These are phyloP conservation scores for Linderina pennispora DNA, from an alignment of 192 early-diverging fungal genomes.

Conservation along the genomic window DNA sequence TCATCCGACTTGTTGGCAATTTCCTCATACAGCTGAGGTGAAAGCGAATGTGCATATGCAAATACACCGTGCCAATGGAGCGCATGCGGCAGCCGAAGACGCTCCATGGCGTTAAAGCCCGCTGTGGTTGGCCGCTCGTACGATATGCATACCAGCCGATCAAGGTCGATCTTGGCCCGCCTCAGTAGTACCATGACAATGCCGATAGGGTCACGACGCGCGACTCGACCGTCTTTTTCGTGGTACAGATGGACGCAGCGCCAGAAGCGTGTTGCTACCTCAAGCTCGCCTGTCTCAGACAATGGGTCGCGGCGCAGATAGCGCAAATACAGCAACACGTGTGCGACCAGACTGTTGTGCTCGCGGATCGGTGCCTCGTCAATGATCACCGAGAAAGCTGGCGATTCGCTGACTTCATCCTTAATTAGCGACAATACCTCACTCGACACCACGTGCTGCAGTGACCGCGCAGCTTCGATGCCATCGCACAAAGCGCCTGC, in stretches of 20 bases:
- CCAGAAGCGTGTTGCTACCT: slow-evolving; percentile 45
- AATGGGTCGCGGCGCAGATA: slow-evolving; percentile 32
- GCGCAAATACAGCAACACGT: slow-evolving; percentile 37
- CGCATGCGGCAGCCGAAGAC: slow-evolving; percentile 24
- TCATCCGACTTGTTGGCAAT: slow-evolving; percentile 32
- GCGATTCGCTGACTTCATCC: slow-evolving; percentile 46
- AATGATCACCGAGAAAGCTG: slow-evolving; percentile 42
- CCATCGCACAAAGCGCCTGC: slow-evolving; percentile 20
- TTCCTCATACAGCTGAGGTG: slow-evolving; percentile 44
- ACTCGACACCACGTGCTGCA: slow-evolving; percentile 47
- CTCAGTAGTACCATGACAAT: slow-evolving; percentile 33
- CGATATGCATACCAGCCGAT: slow-evolving; percentile 36
- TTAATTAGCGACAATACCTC: slow-evolving; percentile 43
- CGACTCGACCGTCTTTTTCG: slow-evolving; percentile 18
- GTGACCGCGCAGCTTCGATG: slow-evolving; percentile 23
- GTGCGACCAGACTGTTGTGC: slow-evolving; percentile 45
- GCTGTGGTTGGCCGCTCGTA: slow-evolving; percentile 33
- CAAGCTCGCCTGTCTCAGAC: slow-evolving; percentile 16
- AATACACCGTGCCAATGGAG: slow-evolving; percentile 40
- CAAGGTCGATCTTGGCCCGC: slow-evolving; percentile 35
- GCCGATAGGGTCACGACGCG: slow-evolving; percentile 26
- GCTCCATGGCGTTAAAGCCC: slow-evolving; percentile 24
- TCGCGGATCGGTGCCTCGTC: slow-evolving; percentile 44
- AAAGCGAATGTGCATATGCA: slow-evolving; percentile 35
- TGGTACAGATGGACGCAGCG: slow-evolving; percentile 45